A percentile compares a stretch with the other conserved stretches of the same genome.
phyloP scores from a whole-genome alignment of 495 filamentous ascomycete genomes.

The Aspergillus baeticus region DNA sequence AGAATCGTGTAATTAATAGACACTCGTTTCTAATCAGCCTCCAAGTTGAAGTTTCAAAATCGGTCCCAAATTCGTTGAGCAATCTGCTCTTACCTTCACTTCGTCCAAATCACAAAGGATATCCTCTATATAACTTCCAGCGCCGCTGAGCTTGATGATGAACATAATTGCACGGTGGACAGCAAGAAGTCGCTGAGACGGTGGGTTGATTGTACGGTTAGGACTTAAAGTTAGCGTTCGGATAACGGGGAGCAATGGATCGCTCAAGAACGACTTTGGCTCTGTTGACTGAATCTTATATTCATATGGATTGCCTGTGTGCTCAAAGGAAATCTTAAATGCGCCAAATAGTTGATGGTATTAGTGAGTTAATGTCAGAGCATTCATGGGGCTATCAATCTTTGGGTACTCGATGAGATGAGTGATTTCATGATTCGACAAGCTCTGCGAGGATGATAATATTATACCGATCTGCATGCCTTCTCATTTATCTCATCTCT shows the following conservation, averaged over 20 bases:
- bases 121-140: slow-evolving; percentile 5
- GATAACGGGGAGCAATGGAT: slow-evolving; percentile 28
- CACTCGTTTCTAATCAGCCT: neutral
- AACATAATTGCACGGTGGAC: slow-evolving; percentile 32
- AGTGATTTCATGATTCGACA: too few species aligned
- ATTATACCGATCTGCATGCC: too few species aligned
- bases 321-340: slow-evolving; percentile 28
- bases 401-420: slow-evolving; percentile 16
- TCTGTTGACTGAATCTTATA: slow-evolving; percentile 30
- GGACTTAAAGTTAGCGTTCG: slow-evolving; percentile 26
- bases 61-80: neutral
- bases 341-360: slow-evolving; percentile 25
- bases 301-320: slow-evolving; percentile 13
- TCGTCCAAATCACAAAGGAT: slow-evolving; percentile 2
- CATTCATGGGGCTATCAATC: slow-evolving; percentile 20
- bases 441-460: too few species aligned
- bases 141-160: slow-evolving; percentile 17
- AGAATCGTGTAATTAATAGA: neutral
- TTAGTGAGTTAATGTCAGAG: slow-evolving; percentile 22
- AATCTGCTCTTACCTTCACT: neutral
- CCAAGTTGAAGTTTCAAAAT: neutral
- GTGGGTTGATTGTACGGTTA: slow-evolving; percentile 28
- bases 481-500: too few species aligned
- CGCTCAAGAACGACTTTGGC: slow-evolving; percentile 21
- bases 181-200: slow-evolving; percentile 29